Base-by-base conservation (phyloP, 176 grass and related monocot species). In the Oryza australiensis region DNA sequence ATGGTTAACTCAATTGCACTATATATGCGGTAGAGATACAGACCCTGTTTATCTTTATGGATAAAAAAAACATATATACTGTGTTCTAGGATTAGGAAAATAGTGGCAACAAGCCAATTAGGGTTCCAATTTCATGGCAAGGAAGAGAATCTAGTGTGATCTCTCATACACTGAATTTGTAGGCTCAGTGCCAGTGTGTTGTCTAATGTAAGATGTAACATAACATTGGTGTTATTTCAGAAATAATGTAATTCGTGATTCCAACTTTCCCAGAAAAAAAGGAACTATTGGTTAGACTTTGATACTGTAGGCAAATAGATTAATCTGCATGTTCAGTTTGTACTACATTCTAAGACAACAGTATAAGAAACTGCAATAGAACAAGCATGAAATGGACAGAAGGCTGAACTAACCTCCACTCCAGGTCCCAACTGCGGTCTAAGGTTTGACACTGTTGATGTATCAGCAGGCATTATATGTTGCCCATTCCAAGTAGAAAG, bases 341-440 rank as follows among this genome's bases (percentile, higher is more conserved):
- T n/a, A 65, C 26, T 30, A 65, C 26, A 46, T 66, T 79, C 5
- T 6, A 81, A 62, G 24, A 69, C 2, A 12, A 0, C 32, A 20
- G 3, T 51, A 51, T 34, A 82, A 49, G 28, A 83, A 83, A 83
- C 6, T 49, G 9, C 28, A 74, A 53, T 13, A 22, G 42, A 75
- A 74, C 15, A 16, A 66, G 29, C 48, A 51, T 83, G 12, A 42
- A 62, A 83, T 66, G 70, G 30, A 53, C 33, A 55, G n/a, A 75
- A 24, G 64, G 20, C 64, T 77, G 14, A 66, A 89, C 72, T 6
- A 72, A 89, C 83, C 92, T 92, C 75, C 27, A 87, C 30, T 28
- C 15, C 65, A 80, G 74, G 29, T 82, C 51, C 62, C 73, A 88
- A 64, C n/a, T 74, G 74, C 51, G 16, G 65, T 34, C 64, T 87